These are phyloP conservation scores for Tagetes erecta DNA, from an alignment of 129 eudicot species.

Conservation along the genomic window DNA sequence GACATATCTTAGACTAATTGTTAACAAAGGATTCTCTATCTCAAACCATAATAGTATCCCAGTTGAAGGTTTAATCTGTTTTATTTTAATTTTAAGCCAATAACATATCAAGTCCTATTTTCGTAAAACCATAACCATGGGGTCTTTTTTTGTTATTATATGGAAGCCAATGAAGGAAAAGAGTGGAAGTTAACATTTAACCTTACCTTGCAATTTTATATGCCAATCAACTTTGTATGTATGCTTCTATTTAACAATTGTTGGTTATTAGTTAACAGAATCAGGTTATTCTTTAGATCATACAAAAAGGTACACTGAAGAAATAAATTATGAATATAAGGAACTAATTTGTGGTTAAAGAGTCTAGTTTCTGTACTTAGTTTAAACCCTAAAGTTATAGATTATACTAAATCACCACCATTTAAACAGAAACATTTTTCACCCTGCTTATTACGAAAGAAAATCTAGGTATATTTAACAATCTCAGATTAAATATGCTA, in stretches of 20 bases:
- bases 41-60: slow-evolving; percentile 5
- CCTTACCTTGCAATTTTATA: neutral
- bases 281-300: neutral
- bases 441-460: neutral
- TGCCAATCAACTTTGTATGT: slow-evolving; percentile 2
- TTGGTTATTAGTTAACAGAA: neutral
- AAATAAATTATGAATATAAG: slow-evolving; percentile 2
- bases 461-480: slow-evolving; percentile 16
- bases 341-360: slow-evolving; percentile 2
- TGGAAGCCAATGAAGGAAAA: neutral
- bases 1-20: slow-evolving; percentile 2
- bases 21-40: slow-evolving; percentile 1
- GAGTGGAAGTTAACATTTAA: neutral
- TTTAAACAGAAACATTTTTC: neutral
- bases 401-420: slow-evolving; percentile 3
- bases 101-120: neutral
- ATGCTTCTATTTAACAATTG: slow-evolving; percentile 1
- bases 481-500: neutral
- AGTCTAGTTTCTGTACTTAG: slow-evolving; percentile 2
- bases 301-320: neutral
- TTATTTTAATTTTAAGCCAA: neutral
- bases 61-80: neutral
- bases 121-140: neutral
- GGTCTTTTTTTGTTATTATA: neutral
- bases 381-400: neutral